Evolutionary conservation across 306 rosid species (phyloP), one percentile per base, ranked within the genome.

Genomic region (Spatholobus suberectus): DNA sequence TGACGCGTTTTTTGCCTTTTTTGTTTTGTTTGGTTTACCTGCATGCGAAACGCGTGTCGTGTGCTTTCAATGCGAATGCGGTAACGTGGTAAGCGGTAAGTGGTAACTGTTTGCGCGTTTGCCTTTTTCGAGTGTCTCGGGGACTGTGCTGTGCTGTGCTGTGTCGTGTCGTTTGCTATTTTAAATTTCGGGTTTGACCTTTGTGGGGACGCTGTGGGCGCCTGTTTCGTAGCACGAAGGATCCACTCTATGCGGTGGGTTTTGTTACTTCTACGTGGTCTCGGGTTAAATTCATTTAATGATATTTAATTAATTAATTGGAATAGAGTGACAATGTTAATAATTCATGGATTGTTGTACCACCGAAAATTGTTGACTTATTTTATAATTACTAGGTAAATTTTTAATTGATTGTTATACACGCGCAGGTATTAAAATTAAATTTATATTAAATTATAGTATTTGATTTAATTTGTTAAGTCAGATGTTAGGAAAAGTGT

Each of bases 41-140:
- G 75, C 47, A 35, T 18, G 75, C 0, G 57, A 46, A 71, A 71
- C 76, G 43, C 59, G 61, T 71, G 76, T 46, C 44, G 17, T 57
- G 27, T 24, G 43, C 29, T 67, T 78, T 54, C 0, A 72, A 70
- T 70, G 76, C 17, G 7, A 24, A 70, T 26, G 21, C 21, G 21
- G 55, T 43, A 20, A 34, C 46, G 46, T 34, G 61, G 61, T 15
- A n/a, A n/a, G n/a, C n/a, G n/a, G n/a, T n/a, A 11, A 34, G 46
- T 34, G 61, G 61, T 15, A 24, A 15, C 40, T 9, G 0, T 35
- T 13, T 82, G 61, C 51, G 62, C 49, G 32, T 43, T 3, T 11
- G 0, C 5, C 0, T 11, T 9, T 41, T 3, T 8, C 5, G 2
- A 0, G 9, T 2, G 62, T 29, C 32, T n/a, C n/a, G n/a, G n/a